Conservation (phyloP, 1,284 basidiomycete genomes). For the Pseudozyma pruni region DNA sequence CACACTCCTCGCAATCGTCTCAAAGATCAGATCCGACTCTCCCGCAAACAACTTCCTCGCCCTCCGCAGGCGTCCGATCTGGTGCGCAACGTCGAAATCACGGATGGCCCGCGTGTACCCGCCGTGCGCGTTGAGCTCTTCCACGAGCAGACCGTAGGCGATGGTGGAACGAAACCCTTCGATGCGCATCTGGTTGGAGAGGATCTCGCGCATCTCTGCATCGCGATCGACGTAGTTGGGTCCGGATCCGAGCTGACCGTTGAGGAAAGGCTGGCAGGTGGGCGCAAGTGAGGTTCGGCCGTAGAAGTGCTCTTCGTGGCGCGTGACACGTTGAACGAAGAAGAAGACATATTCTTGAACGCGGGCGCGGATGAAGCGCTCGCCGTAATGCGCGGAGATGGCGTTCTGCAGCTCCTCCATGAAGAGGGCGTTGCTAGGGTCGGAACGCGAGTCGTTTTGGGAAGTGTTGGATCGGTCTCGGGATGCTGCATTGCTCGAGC, state of each 20-base stretch:
- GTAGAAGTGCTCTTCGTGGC: conserved; percentile 79
- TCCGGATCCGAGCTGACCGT: conserved; percentile 75
- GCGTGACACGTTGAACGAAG: conserved; percentile 79
- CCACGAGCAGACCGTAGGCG: conserved; percentile 72
- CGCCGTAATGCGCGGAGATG: conserved; percentile 80
- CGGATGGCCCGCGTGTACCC: conserved; percentile 71
- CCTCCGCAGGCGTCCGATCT: conserved; percentile 76
- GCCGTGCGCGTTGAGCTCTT: conserved; percentile 31
- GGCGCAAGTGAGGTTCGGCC: conserved; percentile 77
- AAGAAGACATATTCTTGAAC: conserved; percentile 80
- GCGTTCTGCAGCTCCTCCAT: conserved; percentile 87
- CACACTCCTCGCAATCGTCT: conserved; percentile 72
- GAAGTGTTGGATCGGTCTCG: conserved; percentile 38
- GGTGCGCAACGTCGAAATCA: conserved; percentile 78
- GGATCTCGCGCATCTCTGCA: conserved; percentile 74
- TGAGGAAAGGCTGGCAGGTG: conserved; percentile 69
- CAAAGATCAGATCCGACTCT: conserved; percentile 81
- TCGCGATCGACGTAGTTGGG: conserved; percentile 77
- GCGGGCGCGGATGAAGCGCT: conserved; percentile 79
- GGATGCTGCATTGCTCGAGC: conserved; percentile 11
- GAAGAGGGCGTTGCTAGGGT: conserved; percentile 80
- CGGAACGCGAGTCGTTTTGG: conserved; percentile 58
- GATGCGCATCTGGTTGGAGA: conserved; percentile 77
- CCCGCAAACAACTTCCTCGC: conserved; percentile 74
- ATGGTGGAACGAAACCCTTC: conserved; percentile 81